Evolutionary conservation across 1,139 yeast species (phyloP), one percentile per base, ranked within the genome.

Genomic region (Suhomyces taliae): DNA sequence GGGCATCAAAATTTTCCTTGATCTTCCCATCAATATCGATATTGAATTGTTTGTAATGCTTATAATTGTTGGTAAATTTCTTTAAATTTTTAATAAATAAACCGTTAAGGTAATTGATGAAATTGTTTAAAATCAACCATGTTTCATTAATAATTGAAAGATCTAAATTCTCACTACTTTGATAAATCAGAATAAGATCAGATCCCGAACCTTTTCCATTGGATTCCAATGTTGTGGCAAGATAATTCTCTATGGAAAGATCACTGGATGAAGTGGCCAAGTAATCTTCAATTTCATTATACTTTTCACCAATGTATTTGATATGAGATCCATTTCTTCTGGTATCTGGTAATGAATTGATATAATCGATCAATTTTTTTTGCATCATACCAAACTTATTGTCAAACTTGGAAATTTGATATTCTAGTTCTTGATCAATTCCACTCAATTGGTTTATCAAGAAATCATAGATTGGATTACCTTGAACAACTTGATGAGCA

Each of bases 391-490:
- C 49, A 50, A 73, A 75, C 40, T 70, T 55, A 11, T 58, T 41
- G 32, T 57, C 58, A 40, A 59, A 60, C 45, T 74, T 74, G 8
- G 58, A 56, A 34, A 66, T 62, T 47, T 75, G 79, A 51, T 68
- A 67, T 14, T 63, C 55, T 49, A 74, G 61, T 48, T 74, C 79
- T 14, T 59, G 61, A 34, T 60, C 63, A n/a, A 74, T 56, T 9
- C 62, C 63, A 2, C 60, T 58, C 40, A 74, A 58, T 53, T 74
- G 80, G 7, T 70, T 65, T 19, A 51, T 53, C 45, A 74, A 61
- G 80, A 90, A 87, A 40, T 78, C 82, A 42, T 72, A 65, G 14
- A 85, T 82, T 2, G 95, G 95, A 56, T 82, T 85, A 48, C 81
- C 83, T 39, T 71, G 76, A 3, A 76, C 76, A 10, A 82, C 85